These are phyloP conservation scores for Tulasnella sp. DNA, from an alignment of 768 basidiomycete species.

Conservation along the genomic window DNA sequence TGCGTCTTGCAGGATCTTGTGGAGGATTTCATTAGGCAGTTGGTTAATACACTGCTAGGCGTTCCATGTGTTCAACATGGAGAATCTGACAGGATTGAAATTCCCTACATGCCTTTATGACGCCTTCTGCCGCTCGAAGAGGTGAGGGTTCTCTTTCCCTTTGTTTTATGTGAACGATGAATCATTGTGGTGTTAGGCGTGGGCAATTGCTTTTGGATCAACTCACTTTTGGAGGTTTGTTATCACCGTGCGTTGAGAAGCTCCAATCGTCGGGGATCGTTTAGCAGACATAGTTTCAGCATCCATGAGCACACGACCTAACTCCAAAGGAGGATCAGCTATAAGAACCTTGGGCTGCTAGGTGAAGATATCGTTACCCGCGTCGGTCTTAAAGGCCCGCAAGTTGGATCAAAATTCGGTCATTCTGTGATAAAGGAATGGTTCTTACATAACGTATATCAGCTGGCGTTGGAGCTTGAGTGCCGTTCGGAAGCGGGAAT, in stretches of 20 bases:
- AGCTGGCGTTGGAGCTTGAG: too few species aligned
- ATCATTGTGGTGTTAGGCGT: neutral
- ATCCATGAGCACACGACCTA: neutral
- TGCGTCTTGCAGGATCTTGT: neutral
- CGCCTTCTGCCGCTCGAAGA: neutral
- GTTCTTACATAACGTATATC: too few species aligned
- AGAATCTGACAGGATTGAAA: neutral
- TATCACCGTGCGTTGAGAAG: neutral
- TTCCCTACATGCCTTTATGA: neutral
- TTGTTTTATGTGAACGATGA: neutral
- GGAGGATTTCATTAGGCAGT: neutral
- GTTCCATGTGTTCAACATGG: neutral
- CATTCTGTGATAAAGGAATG: too few species aligned
- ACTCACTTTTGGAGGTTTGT: neutral
- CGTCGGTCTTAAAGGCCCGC: too few species aligned
- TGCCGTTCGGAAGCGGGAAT: too few species aligned
- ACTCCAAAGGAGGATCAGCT: neutral
- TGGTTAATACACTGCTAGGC: neutral
- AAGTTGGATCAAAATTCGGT: too few species aligned
- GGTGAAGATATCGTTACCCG: too few species aligned
- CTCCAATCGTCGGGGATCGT: neutral
- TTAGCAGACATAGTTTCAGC: neutral
- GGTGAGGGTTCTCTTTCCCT: neutral
- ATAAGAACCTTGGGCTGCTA: too few species aligned
- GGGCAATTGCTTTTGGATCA: neutral